Base-by-base conservation (phyloP, 202 grass and related monocot species). In the Zoysia matrella region DNA sequence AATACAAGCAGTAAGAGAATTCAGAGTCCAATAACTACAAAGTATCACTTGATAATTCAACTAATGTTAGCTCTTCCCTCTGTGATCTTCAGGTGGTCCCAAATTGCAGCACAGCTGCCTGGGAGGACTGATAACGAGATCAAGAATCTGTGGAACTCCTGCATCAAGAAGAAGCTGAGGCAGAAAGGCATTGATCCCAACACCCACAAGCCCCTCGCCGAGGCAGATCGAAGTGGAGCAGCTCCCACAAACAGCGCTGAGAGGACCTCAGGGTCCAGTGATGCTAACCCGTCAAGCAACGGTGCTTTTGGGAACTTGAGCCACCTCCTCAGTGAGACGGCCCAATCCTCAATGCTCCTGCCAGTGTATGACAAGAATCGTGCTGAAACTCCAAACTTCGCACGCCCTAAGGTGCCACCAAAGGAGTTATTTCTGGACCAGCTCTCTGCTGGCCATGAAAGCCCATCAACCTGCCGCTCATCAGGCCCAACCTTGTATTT, bases 41-140 rank as follows among this genome's bases (percentile, higher is more conserved):
- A 74, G 64, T 39, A 83, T 70, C 41, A 4, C 46, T 83, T 83
- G 69, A 60, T 64, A 75, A 51, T 65, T 90, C 16, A 86, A 74
- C 69, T 90, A 78, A 90, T 40, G 56, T 22, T 47, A 63, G 2
- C 79, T 5, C 41, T 75, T 22, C 40, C 62, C 6, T 86, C 74
- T 86, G 64, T 57, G 2, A 80, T 72, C 80, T 67, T 60, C 88
- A 95, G 96, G 41, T 98, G 96, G 96, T 98, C 96, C 41, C 90
- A 95, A 63, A 98, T 98, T 85, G 96, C 96, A 46, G 77, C 87
- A 16, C 91, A 91, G 73, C 79, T 98, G 76, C 96, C 92, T 9
- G 96, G 92, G 68, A 95, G 96, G 88, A 98, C 96, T 6, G 96
- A 98, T 67, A 98, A 98, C 16, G 96, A 98, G 85, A 98, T 98